Base-by-base conservation (phyloP, 805 yeast genomes). In the Hanseniaspora pseudoguilliermondii region DNA sequence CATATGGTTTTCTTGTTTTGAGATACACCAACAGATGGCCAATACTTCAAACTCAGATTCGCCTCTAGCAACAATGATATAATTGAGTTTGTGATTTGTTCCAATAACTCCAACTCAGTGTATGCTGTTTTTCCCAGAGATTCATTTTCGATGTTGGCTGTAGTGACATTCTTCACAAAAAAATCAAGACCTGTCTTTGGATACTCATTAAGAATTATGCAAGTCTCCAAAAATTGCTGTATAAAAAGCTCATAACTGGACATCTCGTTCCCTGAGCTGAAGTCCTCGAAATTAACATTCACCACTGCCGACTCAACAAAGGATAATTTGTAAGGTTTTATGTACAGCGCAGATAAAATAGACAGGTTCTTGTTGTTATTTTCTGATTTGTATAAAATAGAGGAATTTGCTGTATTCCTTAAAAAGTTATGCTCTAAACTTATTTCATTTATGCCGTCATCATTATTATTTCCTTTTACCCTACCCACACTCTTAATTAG, bases 131-230 rank as follows among this genome's bases (percentile, higher is more conserved):
- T 58, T 41, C 73, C 73, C 3, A 72, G 64, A n/a, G 61, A 57
- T 32, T 62, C 63, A 1, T 68, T 61, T 8, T 83, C 73, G 15
- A 16, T 29, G 36, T 53, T 47, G 8, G 52, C 35, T 16, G 54
- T 43, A 38, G 51, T 52, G 2, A 90, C 75, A 8, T 91, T 71
- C 41, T 83, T 79, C 6, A 93, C 72, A 59, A 82, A 83, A 16
- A 91, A 76, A 63, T 84, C 93, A 57, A 91, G 86, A 20, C 90
- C 81, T 2, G 96, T 86, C 68, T 91, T 91, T 5, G 97, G 97
- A 66, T 93, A 93, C 59, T 82, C 81, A 15, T 78, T 78, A 36
- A 87, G 71, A 55, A 70, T 65, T 48, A 73, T 64, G 39, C 70
- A 69, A 44, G 71, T 66, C 36, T 69, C 68, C 58, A 71, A 70